A percentile compares a stretch with the other conserved stretches of the same genome.
These are phyloP conservation scores for Microsporum canis DNA, from an alignment of 2,329 filamentous ascomycete species.

Conservation along the genomic window DNA sequence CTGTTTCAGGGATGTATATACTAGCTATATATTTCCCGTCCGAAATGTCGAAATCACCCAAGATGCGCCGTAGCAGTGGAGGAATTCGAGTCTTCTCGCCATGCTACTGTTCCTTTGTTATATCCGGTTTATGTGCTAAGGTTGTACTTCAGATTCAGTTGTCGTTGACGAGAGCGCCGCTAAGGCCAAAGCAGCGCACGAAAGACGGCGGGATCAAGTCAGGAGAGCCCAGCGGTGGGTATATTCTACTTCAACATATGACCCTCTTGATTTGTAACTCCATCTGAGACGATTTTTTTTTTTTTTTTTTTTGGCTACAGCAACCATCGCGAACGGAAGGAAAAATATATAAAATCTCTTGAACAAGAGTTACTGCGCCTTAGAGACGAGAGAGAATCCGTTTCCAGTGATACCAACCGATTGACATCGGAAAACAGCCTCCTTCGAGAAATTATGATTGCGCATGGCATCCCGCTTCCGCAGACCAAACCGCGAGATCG, in stretches of 20 bases:
- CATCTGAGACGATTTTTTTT: neutral
- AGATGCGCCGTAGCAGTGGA: neutral
- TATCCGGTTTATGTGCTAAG: neutral
- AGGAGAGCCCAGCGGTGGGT: conserved; percentile 21
- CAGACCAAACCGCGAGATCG: neutral
- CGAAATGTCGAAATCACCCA: neutral
- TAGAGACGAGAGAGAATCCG: conserved; percentile 17
- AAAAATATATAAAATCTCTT: conserved; percentile 22
- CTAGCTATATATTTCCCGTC: neutral
- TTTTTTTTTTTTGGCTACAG: conserved; percentile 11
- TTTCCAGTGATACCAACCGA: conserved; percentile 11
- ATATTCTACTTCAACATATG: neutral
- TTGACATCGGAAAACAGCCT: conserved; percentile 15
- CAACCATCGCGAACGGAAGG: conserved; percentile 24
- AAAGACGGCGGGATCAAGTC: conserved; percentile 21
- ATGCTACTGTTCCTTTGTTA: neutral
- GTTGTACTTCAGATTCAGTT: neutral
- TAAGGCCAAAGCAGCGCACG: conserved; percentile 13
- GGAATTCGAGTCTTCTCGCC: neutral
- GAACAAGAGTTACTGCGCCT: conserved; percentile 20
- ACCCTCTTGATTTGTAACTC: neutral
- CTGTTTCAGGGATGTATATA: neutral
- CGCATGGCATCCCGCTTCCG: conserved; percentile 15
- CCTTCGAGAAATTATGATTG: conserved; percentile 16
- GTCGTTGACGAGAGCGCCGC: conserved; percentile 8